Evolutionary conservation across 139 green algal genomes (phyloP).

Genomic region (Dunaliella primolecta): DNA sequence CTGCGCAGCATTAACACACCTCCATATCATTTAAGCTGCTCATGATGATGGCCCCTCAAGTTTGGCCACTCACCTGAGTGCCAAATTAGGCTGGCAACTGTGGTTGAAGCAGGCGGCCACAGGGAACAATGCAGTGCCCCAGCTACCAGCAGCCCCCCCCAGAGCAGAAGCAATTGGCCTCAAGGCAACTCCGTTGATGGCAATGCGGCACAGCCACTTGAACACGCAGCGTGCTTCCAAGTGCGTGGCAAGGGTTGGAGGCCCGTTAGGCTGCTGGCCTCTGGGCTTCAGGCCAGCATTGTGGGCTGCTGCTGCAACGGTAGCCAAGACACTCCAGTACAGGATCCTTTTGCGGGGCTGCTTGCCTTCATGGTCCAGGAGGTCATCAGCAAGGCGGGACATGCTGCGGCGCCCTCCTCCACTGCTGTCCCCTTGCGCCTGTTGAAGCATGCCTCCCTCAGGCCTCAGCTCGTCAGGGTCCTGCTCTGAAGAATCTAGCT

Average conservation of each 20-base stretch:
- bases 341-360: neutral
- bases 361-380: conserved; percentile 1
- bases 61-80: neutral
- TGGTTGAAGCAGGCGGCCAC: conserved; percentile 13
- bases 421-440: too few species aligned
- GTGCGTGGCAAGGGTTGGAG: neutral
- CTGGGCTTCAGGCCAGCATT: neutral
- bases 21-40: too few species aligned
- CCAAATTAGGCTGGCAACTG: conserved; percentile 15
- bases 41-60: neutral
- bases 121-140: conserved; percentile 17
- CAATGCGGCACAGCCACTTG: conserved; percentile 12
- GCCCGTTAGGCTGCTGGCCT: neutral
- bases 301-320: neutral
- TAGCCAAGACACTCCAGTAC: neutral
- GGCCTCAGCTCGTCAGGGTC: neutral
- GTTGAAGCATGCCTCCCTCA: too few species aligned
- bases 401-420: too few species aligned
- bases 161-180: neutral
- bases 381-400: neutral
- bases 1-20: too few species aligned
- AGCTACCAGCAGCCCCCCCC: neutral
- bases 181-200: conserved; percentile 23
- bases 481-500: neutral
- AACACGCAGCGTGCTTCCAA: neutral